Evolutionary conservation across 768 basidiomycete genomes (phyloP), one percentile per base, ranked within the genome.

Genomic region (Boletus reticulatus): DNA sequence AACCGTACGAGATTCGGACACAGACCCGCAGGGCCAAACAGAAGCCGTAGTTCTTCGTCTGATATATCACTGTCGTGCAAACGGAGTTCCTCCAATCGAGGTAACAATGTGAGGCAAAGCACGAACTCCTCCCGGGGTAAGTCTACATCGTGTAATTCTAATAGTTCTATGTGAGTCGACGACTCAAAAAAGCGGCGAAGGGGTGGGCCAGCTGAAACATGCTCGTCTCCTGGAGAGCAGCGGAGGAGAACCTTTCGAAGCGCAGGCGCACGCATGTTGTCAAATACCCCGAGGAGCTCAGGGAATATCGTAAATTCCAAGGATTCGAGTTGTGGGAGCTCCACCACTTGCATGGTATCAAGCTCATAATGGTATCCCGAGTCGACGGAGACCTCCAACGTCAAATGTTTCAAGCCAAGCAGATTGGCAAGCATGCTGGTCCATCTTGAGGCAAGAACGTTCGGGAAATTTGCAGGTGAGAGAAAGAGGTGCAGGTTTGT

Each of bases 41-140:
- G 62, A 31, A 67, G 59, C 31, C 63, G 56, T 11, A 85, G 54
- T 20, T 77, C 73, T 17, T 68, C 65, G 62, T 84, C 80, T 31
- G 79, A 67, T 55, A 87, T 79, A 43, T 84, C 83, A 54, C 80
- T 80, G 60, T 83, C 81, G 62, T 84, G 84, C 38, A 85, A 70
- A 50, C 77, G 76, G 17, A 86, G 71, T 50, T 79, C 77, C 58
- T 76, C 72, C 42, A 86, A 64, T 17, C 59, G 55, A 12, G 76
- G 73, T 17, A 83, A 67, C 20, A 68, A 54, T 17, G 55, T 52
- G 62, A 78, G 73, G 55, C 70, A 72, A 17, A 59, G 63, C 37
- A 64, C 62, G 57, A 80, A 80, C 14, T 73, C 68, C 20, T 67
- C 65, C 22, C 70, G 67, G 38, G 76, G 57, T 32, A 82, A 64